Evolutionary conservation across 2,329 filamentous ascomycete species (phyloP).

Genomic region (Chaetomium sp.): DNA sequence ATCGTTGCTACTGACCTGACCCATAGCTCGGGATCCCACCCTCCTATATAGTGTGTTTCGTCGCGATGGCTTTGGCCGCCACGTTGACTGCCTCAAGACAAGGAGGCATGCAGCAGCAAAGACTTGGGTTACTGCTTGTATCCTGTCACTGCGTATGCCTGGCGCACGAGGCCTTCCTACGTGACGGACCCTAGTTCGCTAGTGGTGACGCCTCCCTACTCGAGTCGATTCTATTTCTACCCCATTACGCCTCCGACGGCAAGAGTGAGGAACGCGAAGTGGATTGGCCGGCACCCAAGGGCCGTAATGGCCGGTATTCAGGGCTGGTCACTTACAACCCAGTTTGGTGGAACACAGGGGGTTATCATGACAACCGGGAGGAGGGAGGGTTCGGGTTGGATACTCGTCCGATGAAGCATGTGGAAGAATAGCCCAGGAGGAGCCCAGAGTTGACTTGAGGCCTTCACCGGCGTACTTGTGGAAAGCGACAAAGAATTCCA

Average conservation of each 20-base stretch:
- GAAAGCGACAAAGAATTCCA: background rate
- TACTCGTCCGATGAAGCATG: background rate
- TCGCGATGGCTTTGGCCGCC: no score
- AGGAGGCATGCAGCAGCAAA: no score
- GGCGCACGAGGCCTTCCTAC: no score
- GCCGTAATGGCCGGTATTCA: background rate
- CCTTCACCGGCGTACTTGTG: background rate
- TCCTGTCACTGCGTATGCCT: no score
- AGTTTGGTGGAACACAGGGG: background rate
- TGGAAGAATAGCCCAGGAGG: background rate
- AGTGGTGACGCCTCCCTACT: background rate
- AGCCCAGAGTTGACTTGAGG: background rate
- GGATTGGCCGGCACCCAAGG: background rate
- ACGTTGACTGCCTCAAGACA: no score
- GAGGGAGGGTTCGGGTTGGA: background rate
- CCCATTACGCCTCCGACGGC: no score
- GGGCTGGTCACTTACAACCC: background rate
- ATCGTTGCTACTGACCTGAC: background rate
- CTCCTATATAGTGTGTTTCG: background rate
- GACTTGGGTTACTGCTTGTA: no score
- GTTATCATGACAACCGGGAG: no score
- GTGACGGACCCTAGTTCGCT: no score
- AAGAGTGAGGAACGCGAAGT: no score
- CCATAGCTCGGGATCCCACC: no score
- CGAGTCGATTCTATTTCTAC: no score